Conservation (phyloP, 345 rosid species). For the Gossypium stocksii region DNA sequence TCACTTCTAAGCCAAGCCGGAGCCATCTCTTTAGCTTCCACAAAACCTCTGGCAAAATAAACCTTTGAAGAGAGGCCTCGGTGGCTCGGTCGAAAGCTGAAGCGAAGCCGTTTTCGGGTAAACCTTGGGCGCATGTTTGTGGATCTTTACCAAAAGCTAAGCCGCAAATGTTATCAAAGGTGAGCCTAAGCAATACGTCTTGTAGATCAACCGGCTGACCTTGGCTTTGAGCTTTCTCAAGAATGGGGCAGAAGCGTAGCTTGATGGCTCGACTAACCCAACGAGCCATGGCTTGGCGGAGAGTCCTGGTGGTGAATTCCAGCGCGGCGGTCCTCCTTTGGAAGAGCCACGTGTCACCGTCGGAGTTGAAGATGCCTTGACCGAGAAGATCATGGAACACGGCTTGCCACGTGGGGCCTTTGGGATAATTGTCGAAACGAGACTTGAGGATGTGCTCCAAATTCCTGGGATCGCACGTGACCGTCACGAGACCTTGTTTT, state of each 20-base stretch:
- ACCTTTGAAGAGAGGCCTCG: slow-evolving; percentile 81
- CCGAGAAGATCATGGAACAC: slow-evolving; percentile 93
- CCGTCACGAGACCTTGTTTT: slow-evolving; percentile 93
- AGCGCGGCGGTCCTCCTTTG: slow-evolving; percentile 96
- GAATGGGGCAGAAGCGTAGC: slow-evolving; percentile 63
- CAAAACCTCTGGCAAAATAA: slow-evolving; percentile 75
- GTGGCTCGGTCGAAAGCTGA: slow-evolving; percentile 88
- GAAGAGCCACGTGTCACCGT: slow-evolving; percentile 90
- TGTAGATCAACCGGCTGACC: slow-evolving; percentile 73
- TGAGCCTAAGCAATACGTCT: slow-evolving; percentile 82
- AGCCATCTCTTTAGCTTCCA: slow-evolving; percentile 81
- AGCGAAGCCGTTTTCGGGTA: slow-evolving; percentile 70
- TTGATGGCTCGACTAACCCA: slow-evolving; percentile 83
- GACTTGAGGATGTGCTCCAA: slow-evolving; percentile 81
- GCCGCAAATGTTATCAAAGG: slow-evolving; percentile 92
- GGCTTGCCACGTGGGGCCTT: slow-evolving; percentile 97
- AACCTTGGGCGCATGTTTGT: slow-evolving; percentile 63
- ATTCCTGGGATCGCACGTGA: slow-evolving; percentile 91
- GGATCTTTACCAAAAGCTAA: slow-evolving; percentile 97
- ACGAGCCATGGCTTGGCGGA: slow-evolving; percentile 97
- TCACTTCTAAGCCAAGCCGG: slow-evolving; percentile 78
- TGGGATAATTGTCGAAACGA: slow-evolving; percentile 88
- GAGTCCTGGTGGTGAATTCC: slow-evolving; percentile 93
- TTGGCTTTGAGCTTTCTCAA: slow-evolving; percentile 45
- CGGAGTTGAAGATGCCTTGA: slow-evolving; percentile 88